A percentile compares a stretch with the other conserved stretches of the same genome.
Evolutionary conservation across 257 asterid genomes (phyloP).

Genomic region (Lithospermum erythrorhizon): DNA sequence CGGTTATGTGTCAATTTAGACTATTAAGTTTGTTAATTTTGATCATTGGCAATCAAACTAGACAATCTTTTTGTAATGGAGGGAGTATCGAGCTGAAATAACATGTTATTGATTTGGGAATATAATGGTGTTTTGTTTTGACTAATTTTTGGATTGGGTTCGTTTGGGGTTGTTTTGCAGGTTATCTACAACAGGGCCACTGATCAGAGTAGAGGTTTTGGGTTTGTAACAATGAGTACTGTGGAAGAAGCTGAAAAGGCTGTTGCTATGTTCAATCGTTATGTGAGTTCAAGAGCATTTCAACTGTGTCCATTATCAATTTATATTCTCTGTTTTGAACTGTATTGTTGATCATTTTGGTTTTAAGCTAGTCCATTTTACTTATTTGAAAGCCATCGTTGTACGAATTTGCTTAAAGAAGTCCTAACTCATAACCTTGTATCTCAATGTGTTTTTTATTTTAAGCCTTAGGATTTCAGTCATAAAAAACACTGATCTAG

Average conservation of each 20-base stretch:
- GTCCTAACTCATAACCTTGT: not conserved
- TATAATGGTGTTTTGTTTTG: not conserved
- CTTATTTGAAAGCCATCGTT: not conserved
- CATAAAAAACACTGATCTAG: not conserved
- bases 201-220: slow-evolving; percentile 81
- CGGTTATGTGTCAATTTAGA: too few relatives aligned
- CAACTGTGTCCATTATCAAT: not conserved
- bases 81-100: not conserved
- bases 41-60: not conserved
- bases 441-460: not conserved
- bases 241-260: slow-evolving; percentile 90
- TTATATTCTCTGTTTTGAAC: not conserved
- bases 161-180: slow-evolving; percentile 25
- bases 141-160: not conserved
- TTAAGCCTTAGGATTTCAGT: not conserved
- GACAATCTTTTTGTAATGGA: not conserved
- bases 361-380: too few relatives aligned
- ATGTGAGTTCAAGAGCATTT: slow-evolving; percentile 39
- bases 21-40: not conserved
- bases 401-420: too few relatives aligned
- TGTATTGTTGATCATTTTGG: not conserved
- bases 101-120: not conserved
- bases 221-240: slow-evolving; percentile 86
- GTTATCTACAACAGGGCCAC: slow-evolving; percentile 67
- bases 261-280: slow-evolving; percentile 58